Evolutionary conservation across 2,329 filamentous ascomycete species (phyloP), one percentile per base, ranked within the genome.

Genomic region (Aspergillus brunneoviolaceus): DNA sequence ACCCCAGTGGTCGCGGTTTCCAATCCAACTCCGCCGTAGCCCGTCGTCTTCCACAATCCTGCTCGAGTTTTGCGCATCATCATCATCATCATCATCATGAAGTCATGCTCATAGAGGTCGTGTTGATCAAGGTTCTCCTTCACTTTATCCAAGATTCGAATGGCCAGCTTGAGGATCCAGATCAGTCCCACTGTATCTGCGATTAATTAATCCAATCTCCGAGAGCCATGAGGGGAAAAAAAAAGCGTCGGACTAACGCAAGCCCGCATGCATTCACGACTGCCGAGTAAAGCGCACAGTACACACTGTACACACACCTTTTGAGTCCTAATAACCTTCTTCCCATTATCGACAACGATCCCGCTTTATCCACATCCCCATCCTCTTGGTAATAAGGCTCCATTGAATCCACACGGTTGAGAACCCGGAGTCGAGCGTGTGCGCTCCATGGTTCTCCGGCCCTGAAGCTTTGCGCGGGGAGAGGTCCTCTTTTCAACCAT

Each of bases 161-260:
- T 21, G 16, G 27, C 29, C 53, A 45, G 31, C 53, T 35, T 27
- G 53, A 35, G 53, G 42, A 35, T 55, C 53, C 53, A 55, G 53
- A 55, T 55, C 53, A 49, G 53, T 55, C 53, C 27, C 53, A 29
- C 48, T 55, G 42, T 25, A 55, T 47, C 53, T 49, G 19, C 53
- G 42, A 29, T 49, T 49, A 35, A 55, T 55, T 55, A 55, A 55
- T 49, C 29, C 53, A 55, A 55, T 55, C 19, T 55, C 53, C 53
- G 53, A 47, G 39, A 33, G 48, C 52, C 52, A 55, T 55, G 25
- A 33, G 16, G n/a, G 27, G 27, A n/a, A 35, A n/a, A 14, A 14
- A 29, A 23, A 10, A 11, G 27, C 11, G n/a, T 55, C n/a, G 39
- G 53, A 49, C 53, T 55, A 55, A 55, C 29, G 16, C 39, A 48